These are phyloP conservation scores for Schizosaccharomyces osmophilus DNA, from an alignment of 805 yeast genomes.

Conservation along the genomic window DNA sequence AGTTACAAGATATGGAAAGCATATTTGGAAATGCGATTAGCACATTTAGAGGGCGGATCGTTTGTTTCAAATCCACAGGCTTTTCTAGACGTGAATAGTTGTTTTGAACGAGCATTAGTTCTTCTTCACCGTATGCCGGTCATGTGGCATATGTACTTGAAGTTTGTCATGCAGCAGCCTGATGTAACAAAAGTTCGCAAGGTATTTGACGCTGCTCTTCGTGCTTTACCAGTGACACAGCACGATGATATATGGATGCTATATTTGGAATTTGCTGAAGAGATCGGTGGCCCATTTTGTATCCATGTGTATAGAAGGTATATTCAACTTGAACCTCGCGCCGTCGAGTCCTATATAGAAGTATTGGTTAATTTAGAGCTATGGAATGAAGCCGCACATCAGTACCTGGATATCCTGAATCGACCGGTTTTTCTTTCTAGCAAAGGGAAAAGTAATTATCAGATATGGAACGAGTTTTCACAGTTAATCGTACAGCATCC, in stretches of 20 bases:
- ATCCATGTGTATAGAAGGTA: slow-evolving; percentile 17
- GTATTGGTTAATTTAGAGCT: slow-evolving; percentile 9
- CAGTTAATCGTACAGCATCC: slow-evolving; percentile 18
- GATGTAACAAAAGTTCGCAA: slow-evolving; percentile 19
- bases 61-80: slow-evolving; percentile 14
- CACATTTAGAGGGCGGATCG: slow-evolving; percentile 12
- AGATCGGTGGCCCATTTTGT: slow-evolving; percentile 20
- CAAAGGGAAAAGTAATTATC: slow-evolving; percentile 21
- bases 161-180: slow-evolving; percentile 17
- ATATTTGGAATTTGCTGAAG: slow-evolving; percentile 25
- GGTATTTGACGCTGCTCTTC: slow-evolving; percentile 27
- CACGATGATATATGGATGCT: slow-evolving; percentile 33
- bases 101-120: slow-evolving; percentile 26
- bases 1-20: slow-evolving; percentile 28
- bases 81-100: slow-evolving; percentile 16
- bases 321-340: slow-evolving; percentile 10
- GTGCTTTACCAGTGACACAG: slow-evolving; percentile 24
- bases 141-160: slow-evolving; percentile 29
- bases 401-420: slow-evolving; percentile 17
- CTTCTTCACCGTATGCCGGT: slow-evolving; percentile 22
- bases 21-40: slow-evolving; percentile 22
- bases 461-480: slow-evolving; percentile 24
- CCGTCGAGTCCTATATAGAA: slow-evolving; percentile 12
- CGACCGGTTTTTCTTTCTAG: slow-evolving; percentile 16
- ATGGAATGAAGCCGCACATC: slow-evolving; percentile 11